phyloP scores from a whole-genome alignment of 2,329 filamentous ascomycete genomes.

The Botrytis fabae region DNA sequence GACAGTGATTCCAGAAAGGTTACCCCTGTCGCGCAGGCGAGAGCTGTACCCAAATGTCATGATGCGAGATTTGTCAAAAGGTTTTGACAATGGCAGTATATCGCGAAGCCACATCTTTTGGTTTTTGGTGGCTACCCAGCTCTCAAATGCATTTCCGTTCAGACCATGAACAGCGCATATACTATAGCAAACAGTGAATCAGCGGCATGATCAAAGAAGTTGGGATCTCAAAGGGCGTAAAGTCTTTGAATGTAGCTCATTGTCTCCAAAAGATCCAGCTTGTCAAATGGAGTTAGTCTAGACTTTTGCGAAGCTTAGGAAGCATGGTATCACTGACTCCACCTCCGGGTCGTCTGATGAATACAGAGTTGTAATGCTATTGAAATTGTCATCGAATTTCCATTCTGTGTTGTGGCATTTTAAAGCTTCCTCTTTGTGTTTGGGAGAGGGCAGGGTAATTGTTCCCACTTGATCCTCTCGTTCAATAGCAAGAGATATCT shows the following conservation, averaged over 20 bases:
- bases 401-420: background rate
- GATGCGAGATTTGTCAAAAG: slow-evolving; percentile 8
- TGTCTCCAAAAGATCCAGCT: background rate
- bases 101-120: slow-evolving; percentile 7
- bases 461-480: background rate
- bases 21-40: background rate
- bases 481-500: background rate
- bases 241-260: background rate
- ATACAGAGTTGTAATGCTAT: background rate
- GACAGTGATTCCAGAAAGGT: background rate
- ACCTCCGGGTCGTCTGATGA: background rate
- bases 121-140: background rate
- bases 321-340: background rate
- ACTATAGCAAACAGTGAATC: background rate
- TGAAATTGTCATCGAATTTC: background rate
- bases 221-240: background rate
- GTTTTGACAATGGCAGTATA: background rate
- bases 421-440: background rate
- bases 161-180: background rate
- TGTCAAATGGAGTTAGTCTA: background rate
- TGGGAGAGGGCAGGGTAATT: background rate
- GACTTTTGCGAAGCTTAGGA: background rate
- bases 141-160: slow-evolving; percentile 5
- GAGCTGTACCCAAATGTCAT: slow-evolving; percentile 7
- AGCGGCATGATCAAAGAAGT: background rate